Evolutionary conservation across 139 green algal genomes (phyloP), one percentile per base, ranked within the genome.

Genomic region (Nannochloris sp.): DNA sequence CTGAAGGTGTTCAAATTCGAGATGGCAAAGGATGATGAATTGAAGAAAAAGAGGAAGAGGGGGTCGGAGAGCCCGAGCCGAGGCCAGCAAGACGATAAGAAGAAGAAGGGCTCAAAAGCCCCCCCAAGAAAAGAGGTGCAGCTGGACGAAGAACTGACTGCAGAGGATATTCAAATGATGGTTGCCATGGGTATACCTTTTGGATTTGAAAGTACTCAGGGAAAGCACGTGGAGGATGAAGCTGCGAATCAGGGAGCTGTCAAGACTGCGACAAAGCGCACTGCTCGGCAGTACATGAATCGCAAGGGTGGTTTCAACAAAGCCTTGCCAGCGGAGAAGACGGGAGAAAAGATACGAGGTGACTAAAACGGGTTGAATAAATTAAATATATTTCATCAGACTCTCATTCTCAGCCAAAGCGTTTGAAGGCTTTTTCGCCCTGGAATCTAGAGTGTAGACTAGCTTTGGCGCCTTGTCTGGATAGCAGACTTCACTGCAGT

Each of bases 251-350:
- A 64, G 12, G 81, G 83, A 0, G 84, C 67, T 10, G 67, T 88
- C 14, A 83, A 87, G 46, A 71, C 81, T 21, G 89, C 87, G 66
- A 82, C 78, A 40, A 91, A 68, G 36, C 79, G 90, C 0, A 64
- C 71, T 6, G 89, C 82, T 1, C 67, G 90, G 29, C 90, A 96
- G 78, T 96, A 90, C 74, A 96, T 96, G 90, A 96, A 96, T 75
- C 63, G 90, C 4, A 72, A 73, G 69, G 89, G 89, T 5, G 90
- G 90, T 3, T 96, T 96, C 80, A 96, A 96, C 69, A 65, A 87
- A 4, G 78, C 84, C 2, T 69, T 96, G 64, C 87, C 90, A 4
- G 75, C 72, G 0, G 90, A 96, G 66, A 60, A 60, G 9, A 90
- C 84, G 1, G 67, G 69, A 3, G 57, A 90, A 61, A 90, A 89